A percentile compares a stretch with the other conserved stretches of the same genome.
Conservation (phyloP, 306 rosid genomes). For the Nissolia schottii region DNA sequence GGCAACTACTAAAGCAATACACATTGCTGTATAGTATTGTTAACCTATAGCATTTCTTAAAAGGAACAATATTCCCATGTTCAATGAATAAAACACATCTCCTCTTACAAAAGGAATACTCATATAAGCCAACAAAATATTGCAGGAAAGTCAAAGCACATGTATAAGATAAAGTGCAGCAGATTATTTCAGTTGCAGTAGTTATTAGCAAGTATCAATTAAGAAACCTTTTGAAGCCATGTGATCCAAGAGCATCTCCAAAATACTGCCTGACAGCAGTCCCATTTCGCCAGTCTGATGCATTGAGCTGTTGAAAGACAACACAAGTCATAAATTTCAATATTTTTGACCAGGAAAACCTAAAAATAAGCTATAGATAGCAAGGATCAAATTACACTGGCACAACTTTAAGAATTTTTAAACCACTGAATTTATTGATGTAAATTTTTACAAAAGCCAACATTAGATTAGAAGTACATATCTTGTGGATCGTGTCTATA, state of each 20-base stretch:
- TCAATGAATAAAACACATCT: neutral
- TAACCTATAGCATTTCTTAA: neutral
- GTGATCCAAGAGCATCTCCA: constrained; percentile 70
- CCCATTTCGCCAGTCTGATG: constrained; percentile 77
- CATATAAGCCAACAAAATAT: constrained; percentile 14
- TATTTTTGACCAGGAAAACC: neutral
- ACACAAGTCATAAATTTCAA: constrained; percentile 2
- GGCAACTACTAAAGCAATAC: neutral
- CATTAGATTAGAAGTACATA: too few species aligned
- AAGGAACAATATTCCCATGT: neutral
- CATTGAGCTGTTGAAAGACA: constrained; percentile 55
- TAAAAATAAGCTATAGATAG: neutral
- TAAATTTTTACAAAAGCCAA: too few species aligned
- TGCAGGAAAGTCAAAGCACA: neutral
- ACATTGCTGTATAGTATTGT: neutral
- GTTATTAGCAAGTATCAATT: constrained; percentile 13
- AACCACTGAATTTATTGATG: too few species aligned
- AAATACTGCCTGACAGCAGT: constrained; percentile 56
- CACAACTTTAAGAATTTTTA: too few species aligned
- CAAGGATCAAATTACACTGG: too few species aligned
- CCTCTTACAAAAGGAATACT: constrained; percentile 5
- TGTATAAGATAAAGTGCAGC: neutral
- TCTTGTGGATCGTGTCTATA: too few species aligned
- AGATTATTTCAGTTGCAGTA: neutral
- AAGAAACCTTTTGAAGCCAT: constrained; percentile 51